Conservation (phyloP, 2,329 filamentous ascomycete genomes). For the Periglandula ipomoeae region DNA sequence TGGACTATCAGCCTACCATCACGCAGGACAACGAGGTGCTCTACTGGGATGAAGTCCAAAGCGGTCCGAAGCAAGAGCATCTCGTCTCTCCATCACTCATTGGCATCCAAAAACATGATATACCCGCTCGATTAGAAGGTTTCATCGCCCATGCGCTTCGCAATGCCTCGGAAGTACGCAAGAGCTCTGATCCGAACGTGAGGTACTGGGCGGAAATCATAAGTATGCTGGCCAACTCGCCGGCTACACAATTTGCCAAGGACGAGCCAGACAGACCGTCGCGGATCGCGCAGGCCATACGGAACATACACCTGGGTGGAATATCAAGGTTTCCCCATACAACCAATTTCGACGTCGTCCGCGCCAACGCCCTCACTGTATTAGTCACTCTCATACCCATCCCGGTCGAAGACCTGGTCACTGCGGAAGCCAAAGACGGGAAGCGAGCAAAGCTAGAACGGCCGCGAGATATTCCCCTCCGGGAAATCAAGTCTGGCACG, state of each 20-base stretch:
- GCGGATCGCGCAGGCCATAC: slow-evolving; percentile 7
- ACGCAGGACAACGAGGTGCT: not conserved
- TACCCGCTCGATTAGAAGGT: slow-evolving; percentile 3
- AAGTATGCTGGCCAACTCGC: slow-evolving; percentile 5
- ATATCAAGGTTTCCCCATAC: slow-evolving; percentile 7
- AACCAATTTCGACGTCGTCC: slow-evolving; percentile 9
- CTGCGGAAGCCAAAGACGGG: slow-evolving; percentile 1
- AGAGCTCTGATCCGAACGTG: not conserved
- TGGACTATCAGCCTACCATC: slow-evolving; percentile 1
- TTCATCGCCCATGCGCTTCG: slow-evolving; percentile 4
- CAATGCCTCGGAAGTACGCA: not conserved
- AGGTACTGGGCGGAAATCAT: slow-evolving; percentile 6
- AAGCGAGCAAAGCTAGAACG: slow-evolving; percentile 3
- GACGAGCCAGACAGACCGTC: slow-evolving; percentile 1
- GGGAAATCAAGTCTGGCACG: not conserved
- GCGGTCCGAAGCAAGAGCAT: slow-evolving; percentile 3
- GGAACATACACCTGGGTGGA: slow-evolving; percentile 7
- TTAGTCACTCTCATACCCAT: slow-evolving; percentile 8
- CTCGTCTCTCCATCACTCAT: slow-evolving; percentile 5
- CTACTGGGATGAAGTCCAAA: slow-evolving; percentile 4
- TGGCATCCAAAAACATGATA: not conserved
- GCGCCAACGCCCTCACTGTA: slow-evolving; percentile 9
- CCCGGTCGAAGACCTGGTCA: slow-evolving; percentile 6
- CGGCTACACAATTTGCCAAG: slow-evolving; percentile 2
- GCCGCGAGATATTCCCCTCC: slow-evolving; percentile 1